Evolutionary conservation across 257 asterid genomes (phyloP).

Genomic region (Leonotis leonurus): DNA sequence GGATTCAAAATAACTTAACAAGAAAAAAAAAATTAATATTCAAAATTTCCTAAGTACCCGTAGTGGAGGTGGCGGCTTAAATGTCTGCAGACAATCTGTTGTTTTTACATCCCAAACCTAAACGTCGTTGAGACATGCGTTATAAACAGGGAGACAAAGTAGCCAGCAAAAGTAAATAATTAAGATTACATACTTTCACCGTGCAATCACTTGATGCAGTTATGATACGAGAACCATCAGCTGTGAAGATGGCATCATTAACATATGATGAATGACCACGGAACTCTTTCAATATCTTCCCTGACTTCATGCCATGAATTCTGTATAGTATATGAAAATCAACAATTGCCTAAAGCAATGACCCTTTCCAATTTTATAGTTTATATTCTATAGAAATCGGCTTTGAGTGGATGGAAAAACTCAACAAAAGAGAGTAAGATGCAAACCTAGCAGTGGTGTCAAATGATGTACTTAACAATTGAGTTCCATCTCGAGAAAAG

Average conservation of each 20-base stretch:
- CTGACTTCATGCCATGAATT: conserved; percentile 89
- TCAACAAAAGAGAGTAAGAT: background rate
- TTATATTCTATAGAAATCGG: background rate
- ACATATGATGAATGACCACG: conserved; percentile 93
- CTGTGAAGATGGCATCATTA: conserved; percentile 80
- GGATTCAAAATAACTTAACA: conserved; percentile 1
- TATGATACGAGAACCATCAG: conserved; percentile 88
- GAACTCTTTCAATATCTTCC: conserved; percentile 87
- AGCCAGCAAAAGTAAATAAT: background rate
- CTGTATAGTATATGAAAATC: conserved; percentile 30
- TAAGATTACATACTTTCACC: conserved; percentile 51
- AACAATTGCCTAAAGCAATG: too few species aligned
- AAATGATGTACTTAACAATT: conserved; percentile 83
- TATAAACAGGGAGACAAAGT: conserved; percentile 1
- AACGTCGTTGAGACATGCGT: conserved; percentile 14
- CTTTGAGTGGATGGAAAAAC: background rate
- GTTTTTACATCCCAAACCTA: conserved; percentile 97
- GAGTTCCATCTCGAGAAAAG: conserved; percentile 95
- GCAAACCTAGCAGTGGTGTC: conserved; percentile 92
- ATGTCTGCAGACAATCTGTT: conserved; percentile 86
- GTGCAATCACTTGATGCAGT: conserved; percentile 99
- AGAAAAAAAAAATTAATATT: background rate
- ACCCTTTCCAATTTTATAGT: too few species aligned
- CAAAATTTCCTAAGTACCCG: too few species aligned
- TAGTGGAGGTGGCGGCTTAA: conserved; percentile 96